These are phyloP conservation scores for Plantago lanceolata DNA, from an alignment of 305 asterid genomes.

Conservation along the genomic window DNA sequence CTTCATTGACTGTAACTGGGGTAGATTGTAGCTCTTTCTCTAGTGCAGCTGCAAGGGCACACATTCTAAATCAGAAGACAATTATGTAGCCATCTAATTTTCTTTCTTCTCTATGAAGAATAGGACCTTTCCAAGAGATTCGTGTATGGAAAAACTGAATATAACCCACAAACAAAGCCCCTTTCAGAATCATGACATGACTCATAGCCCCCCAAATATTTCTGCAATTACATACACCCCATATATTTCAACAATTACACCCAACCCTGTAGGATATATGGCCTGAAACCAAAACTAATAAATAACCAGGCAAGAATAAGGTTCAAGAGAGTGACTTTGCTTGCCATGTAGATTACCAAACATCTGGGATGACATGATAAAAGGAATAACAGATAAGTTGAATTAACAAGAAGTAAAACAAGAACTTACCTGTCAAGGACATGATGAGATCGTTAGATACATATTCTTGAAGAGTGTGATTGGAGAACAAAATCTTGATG, in stretches of 20 bases:
- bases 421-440: slow-evolving; percentile 68
- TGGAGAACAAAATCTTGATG: slow-evolving; percentile 68
- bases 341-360: too few species aligned
- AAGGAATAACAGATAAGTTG: not conserved
- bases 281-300: not conserved
- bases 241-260: not conserved
- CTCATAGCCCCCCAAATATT: not conserved
- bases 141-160: too few species aligned
- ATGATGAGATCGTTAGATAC: slow-evolving; percentile 71
- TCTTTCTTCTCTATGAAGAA: not conserved
- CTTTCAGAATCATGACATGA: not conserved
- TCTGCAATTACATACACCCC: not conserved
- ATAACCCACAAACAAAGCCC: not conserved
- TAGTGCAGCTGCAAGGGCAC: slow-evolving; percentile 64
- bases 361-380: too few species aligned
- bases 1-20: slow-evolving; percentile 57
- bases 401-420: slow-evolving; percentile 1
- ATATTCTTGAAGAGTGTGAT: slow-evolving; percentile 85
- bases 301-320: not conserved
- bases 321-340: too few species aligned
- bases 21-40: slow-evolving; percentile 65
- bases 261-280: not conserved
- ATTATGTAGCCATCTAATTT: not conserved
- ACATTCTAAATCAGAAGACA: slow-evolving; percentile 17
- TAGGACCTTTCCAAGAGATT: too few species aligned